Conservation (phyloP, 441 rosid genomes). For the Codiaeum variegatum region DNA sequence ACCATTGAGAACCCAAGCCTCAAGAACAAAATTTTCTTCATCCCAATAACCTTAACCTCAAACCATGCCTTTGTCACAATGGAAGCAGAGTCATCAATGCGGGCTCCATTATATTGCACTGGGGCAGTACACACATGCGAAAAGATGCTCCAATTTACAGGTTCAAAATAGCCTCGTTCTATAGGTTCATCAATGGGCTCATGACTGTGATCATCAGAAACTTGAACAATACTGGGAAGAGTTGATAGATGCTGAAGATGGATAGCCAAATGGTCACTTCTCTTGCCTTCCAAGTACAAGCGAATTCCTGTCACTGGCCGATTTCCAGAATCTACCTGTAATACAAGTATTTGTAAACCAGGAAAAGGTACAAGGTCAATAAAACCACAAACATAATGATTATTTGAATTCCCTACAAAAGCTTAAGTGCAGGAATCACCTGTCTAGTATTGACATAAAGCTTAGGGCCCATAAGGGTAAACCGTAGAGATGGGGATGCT, state of each 20-base stretch:
- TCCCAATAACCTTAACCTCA: constrained; percentile 75
- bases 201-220: constrained; percentile 49
- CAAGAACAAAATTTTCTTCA: constrained; percentile 80
- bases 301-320: constrained; percentile 86
- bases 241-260: constrained; percentile 85
- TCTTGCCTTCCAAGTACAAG: constrained; percentile 84
- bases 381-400: constrained; percentile 3
- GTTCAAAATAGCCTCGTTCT: constrained; percentile 63
- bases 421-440: constrained; percentile 38
- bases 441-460: constrained; percentile 68
- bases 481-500: constrained; percentile 70
- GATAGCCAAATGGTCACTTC: constrained; percentile 76
- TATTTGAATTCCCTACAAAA: not conserved
- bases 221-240: constrained; percentile 57
- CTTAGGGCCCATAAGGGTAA: constrained; percentile 86
- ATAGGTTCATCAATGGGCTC: constrained; percentile 48
- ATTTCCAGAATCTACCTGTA: constrained; percentile 76
- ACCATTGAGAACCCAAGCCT: constrained; percentile 82
- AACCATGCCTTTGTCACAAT: constrained; percentile 90
- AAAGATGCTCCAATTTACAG: constrained; percentile 90
- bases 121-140: constrained; percentile 90
- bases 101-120: constrained; percentile 55
- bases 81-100: constrained; percentile 62
- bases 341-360: constrained; percentile 10
- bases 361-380: constrained; percentile 7